phyloP scores from a whole-genome alignment of 1,284 basidiomycete species.

The Puccinia novopanici region DNA sequence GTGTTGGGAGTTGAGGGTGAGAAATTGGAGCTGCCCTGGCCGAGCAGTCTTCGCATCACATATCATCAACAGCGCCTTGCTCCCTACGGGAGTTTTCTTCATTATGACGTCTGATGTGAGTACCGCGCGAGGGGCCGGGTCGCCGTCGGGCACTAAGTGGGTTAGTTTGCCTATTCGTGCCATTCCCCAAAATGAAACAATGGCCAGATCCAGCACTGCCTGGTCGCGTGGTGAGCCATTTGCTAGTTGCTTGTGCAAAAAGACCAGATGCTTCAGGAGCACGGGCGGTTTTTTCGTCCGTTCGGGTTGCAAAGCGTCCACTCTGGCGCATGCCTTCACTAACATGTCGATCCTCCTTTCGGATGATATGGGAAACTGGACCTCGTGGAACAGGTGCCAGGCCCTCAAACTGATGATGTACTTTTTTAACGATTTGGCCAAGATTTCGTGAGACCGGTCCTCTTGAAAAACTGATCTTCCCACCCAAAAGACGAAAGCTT shows the following conservation, averaged over 20 bases:
- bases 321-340: not conserved
- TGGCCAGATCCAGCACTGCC: not conserved
- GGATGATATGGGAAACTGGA: not conserved
- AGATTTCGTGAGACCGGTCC: not conserved
- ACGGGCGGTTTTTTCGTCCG: not conserved
- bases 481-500: not conserved
- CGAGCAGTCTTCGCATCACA: not conserved
- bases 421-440: not conserved
- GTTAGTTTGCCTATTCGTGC: not conserved
- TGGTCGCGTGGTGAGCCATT: not conserved
- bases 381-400: not conserved
- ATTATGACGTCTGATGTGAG: too few relatives aligned
- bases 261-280: not conserved
- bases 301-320: not conserved
- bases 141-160: not conserved
- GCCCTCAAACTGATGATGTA: not conserved
- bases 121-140: too few relatives aligned
- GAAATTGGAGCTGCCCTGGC: not conserved
- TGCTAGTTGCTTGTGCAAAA: not conserved
- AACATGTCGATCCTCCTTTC: not conserved
- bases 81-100: too few relatives aligned
- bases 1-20: not conserved
- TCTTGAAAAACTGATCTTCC: not conserved
- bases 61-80: too few relatives aligned
- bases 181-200: constrained; percentile 10